Base-by-base conservation (phyloP, 129 eudicot species). In the Deinandra increscens region DNA sequence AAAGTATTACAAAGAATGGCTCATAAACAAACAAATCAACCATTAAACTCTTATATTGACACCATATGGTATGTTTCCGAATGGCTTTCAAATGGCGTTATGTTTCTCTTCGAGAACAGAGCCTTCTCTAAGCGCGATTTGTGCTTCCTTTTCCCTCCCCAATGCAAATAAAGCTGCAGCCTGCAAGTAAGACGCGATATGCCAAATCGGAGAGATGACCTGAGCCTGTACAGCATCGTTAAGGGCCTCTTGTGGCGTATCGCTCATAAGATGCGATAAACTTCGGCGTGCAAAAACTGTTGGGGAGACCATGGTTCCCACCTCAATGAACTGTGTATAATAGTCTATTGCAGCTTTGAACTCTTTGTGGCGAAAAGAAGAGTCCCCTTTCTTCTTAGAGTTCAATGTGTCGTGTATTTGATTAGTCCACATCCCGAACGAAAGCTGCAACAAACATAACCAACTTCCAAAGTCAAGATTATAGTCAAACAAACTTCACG, bases 351-450 rank as follows among this genome's bases (percentile, higher is more conserved):
- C 95, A 38, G 88, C 83, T 80, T 71, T 78, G 71, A 81, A 84
- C 54, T 92, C 96, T 82, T 86, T 92, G 48, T 92, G 95, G 72
- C 95, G 83, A 79, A 92, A 92, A 72, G 98, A 95, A 37, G 63
- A 60, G 62, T 92, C 98, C 55, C 98, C 98, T 77, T 88, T 88
- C 81, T 92, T 88, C 85, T 92, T 92, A 7, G 98, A 86, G 86
- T 74, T 88, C 81, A 92, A 70, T 6, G 91, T 92, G 11, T 92
- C 98, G 55, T 92, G 98, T 86, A 92, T 78, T 80, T 92, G 98
- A 68, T 88, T 81, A 62, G 98, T 92, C 98, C 98, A 92, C 96
- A 88, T 88, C 77, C 87, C 91, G 73, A 92, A 92, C 0, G 98
- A 92, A 18, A 91, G 96, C 96, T 91, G 87, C 78, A 75, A 44